A percentile compares a stretch with the other conserved stretches of the same genome.
These are phyloP conservation scores for Brassica incana DNA, from an alignment of 345 rosid genomes.

Conservation along the genomic window DNA sequence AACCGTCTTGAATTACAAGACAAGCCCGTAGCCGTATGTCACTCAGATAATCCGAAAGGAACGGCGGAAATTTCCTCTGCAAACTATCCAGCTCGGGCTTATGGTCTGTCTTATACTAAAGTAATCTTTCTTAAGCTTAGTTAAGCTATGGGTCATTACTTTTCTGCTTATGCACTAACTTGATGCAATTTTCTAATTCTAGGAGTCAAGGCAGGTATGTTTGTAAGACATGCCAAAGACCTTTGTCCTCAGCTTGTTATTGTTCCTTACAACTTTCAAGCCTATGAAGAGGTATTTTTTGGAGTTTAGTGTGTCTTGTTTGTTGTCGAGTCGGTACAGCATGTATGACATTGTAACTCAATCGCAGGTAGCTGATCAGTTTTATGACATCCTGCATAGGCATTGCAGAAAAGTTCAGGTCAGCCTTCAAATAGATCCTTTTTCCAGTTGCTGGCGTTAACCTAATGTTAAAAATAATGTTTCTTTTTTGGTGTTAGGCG, in stretches of 20 bases:
- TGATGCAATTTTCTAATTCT: slow-evolving; percentile 15
- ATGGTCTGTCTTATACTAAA: slow-evolving; percentile 57
- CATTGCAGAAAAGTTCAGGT: slow-evolving; percentile 88
- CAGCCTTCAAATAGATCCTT: slow-evolving; percentile 16
- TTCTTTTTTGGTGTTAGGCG: slow-evolving; percentile 53
- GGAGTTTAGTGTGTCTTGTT: slow-evolving; percentile 6
- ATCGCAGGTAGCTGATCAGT: slow-evolving; percentile 90
- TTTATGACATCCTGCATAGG: slow-evolving; percentile 80
- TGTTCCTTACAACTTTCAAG: slow-evolving; percentile 85
- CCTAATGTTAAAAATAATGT: slow-evolving; percentile 1
- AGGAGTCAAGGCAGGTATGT: slow-evolving; percentile 93
- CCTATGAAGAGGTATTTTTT: slow-evolving; percentile 72
- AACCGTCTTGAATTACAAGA: slow-evolving; percentile 66
- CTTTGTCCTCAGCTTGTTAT: slow-evolving; percentile 84
- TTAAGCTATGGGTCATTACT: slow-evolving; percentile 1
- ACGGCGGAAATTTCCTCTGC: slow-evolving; percentile 99
- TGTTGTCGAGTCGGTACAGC: neutral
- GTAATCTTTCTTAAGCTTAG: slow-evolving; percentile 29
- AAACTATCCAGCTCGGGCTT: slow-evolving; percentile 86
- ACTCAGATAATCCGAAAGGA: slow-evolving; percentile 90
- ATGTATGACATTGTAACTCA: slow-evolving; percentile 27
- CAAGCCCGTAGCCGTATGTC: slow-evolving; percentile 89
- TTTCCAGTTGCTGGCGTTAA: slow-evolving; percentile 6
- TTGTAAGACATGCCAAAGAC: slow-evolving; percentile 87
- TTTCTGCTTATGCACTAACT: slow-evolving; percentile 19